A percentile compares a stretch with the other conserved stretches of the same genome.
Conservation (phyloP, 2,329 filamentous ascomycete genomes). For the Phyllosticta citribraziliensis region DNA sequence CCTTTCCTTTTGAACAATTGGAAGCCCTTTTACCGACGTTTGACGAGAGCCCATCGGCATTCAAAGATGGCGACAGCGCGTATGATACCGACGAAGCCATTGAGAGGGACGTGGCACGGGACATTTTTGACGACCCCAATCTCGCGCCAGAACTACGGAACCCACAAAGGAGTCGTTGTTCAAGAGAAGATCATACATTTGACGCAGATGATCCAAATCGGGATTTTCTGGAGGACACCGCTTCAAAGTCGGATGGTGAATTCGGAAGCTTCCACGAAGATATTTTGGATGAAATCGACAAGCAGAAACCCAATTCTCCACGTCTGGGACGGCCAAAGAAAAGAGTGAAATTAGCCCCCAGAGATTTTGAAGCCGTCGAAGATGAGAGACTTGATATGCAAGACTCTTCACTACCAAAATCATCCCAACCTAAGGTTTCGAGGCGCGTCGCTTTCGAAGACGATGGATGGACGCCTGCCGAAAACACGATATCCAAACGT, state of each 20-base stretch:
- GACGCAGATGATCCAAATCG: not conserved
- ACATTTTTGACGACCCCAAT: too few relatives aligned
- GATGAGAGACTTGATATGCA: not conserved
- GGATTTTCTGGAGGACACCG: not conserved
- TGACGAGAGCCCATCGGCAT: constrained; percentile 52
- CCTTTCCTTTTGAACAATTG: not conserved
- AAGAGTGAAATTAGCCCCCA: not conserved
- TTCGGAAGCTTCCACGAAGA: constrained; percentile 9
- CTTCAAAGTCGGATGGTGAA: constrained; percentile 3
- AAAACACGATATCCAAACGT: not conserved
- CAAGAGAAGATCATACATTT: not conserved
- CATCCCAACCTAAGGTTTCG: not conserved
- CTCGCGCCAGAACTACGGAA: too few relatives aligned
- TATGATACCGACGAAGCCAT: constrained; percentile 35
- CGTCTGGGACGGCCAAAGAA: not conserved
- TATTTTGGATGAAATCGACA: constrained; percentile 1
- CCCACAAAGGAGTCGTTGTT: too few relatives aligned
- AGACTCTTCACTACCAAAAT: not conserved
- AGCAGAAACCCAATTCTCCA: not conserved
- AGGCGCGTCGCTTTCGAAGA: constrained; percentile 3
- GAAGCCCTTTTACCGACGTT: not conserved
- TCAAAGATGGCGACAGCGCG: constrained; percentile 32
- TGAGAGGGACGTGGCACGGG: too few relatives aligned
- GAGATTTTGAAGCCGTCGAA: not conserved
- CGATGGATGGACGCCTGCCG: not conserved